Evolutionary conservation across 2,329 filamentous ascomycete species (phyloP).

Genomic region (Ophiostoma pallidulum): DNA sequence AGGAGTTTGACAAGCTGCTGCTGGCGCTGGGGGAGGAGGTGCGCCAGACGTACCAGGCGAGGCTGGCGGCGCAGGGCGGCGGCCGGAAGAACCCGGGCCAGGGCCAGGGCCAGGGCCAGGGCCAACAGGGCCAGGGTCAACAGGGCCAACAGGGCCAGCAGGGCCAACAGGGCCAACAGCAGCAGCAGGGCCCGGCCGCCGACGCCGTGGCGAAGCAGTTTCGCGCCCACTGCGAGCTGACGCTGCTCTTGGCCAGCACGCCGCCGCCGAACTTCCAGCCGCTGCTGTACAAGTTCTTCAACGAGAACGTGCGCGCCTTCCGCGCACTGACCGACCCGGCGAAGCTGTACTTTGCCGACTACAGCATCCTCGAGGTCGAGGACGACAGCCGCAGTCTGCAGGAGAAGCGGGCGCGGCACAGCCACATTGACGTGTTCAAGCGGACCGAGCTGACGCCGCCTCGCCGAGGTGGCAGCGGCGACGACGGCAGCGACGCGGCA

Average conservation of each 20-base stretch:
- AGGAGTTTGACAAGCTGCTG: constrained; percentile 55
- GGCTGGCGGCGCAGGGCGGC: constrained; percentile 19
- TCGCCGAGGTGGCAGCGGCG: not conserved
- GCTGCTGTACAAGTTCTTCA: constrained; percentile 58
- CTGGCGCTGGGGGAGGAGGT: constrained; percentile 39
- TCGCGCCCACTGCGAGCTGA: constrained; percentile 41
- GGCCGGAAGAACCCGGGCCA: constrained; percentile 40
- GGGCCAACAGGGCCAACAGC: constrained; percentile 3
- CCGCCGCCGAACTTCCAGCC: constrained; percentile 39
- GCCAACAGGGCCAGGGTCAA: constrained; percentile 5
- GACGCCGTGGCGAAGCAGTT: constrained; percentile 36
- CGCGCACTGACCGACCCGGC: constrained; percentile 53
- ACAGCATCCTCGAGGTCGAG: constrained; percentile 56
- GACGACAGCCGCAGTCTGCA: constrained; percentile 43
- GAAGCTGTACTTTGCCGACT: constrained; percentile 64
- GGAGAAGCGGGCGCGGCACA: constrained; percentile 27
- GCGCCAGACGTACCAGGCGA: constrained; percentile 39
- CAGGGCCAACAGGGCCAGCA: constrained; percentile 15
- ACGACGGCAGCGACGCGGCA: constrained; percentile 1
- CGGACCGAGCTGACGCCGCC: constrained; percentile 38
- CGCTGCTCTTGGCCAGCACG: constrained; percentile 39
- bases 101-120: constrained; percentile 13
- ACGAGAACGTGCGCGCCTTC: constrained; percentile 48
- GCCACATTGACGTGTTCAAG: constrained; percentile 48
- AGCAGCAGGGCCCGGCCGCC: constrained; percentile 24